Base-by-base conservation (phyloP, 805 yeast genomes). In the Komagataella mondaviorum region DNA sequence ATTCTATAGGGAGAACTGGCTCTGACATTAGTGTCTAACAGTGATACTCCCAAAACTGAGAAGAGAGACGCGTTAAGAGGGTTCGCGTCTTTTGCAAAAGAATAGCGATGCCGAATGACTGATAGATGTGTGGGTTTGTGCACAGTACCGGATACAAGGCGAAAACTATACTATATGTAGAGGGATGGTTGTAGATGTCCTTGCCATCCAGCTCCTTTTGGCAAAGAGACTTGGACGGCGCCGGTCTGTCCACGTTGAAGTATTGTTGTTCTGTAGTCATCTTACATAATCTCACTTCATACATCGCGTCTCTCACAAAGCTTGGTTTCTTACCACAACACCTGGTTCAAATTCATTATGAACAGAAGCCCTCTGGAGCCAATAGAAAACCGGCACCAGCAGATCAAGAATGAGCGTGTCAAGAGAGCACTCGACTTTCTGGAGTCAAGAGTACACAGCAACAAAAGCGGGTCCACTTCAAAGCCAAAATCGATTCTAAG, bases 1-100 rank as follows among this genome's bases (percentile, higher is more conserved):
- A 77, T 52, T 76, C 75, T 2, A 88, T 81, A 0, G 97, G 97
- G 10, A 90, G 73, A 17, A 75, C 78, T 5, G 71, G 71, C 5
- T 74, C 75, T 20, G 63, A 59, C 12, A 49, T 36, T 39, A 16
- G 14, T n/a, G 6, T n/a, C 18, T 12, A n/a, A 23, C 23, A 23
- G 17, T 14, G 16, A n/a, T 22, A n/a, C 20, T 46, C 18, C 24
- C 7, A 20, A 16, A 45, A 10, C 8, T 3, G 23, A 46, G 47
- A 18, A 49, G 17, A 36, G 16, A 20, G 23, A 17, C 23, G 48
- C 50, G 22, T 30, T 48, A 30, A 47, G 12, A 12, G 18, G 22
- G 14, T 39, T 48, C 50, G 50, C 48, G 50, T 48, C 22, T 30
- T 20, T 12, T 12, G 14, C 48, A 24, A 30, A 48, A 24, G 6